Evolutionary conservation across 768 basidiomycete genomes (phyloP).

Genomic region (Termitomyces titanicus): DNA sequence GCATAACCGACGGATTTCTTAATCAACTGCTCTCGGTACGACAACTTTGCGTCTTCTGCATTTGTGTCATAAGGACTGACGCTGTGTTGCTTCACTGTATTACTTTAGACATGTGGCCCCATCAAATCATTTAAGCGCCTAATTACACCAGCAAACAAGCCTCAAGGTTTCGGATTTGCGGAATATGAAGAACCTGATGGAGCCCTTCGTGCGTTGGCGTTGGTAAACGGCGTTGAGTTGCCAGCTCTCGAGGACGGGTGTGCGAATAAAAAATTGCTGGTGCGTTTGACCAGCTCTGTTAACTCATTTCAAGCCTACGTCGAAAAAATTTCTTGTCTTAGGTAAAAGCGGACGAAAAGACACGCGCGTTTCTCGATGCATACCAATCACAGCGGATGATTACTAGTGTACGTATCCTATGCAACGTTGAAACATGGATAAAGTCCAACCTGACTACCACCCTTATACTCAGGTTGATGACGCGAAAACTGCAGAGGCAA

Average conservation of each 20-base stretch:
- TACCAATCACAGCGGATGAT: slow-evolving; percentile 76
- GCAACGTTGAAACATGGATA: not conserved
- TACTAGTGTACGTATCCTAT: slow-evolving; percentile 62
- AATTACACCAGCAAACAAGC: slow-evolving; percentile 88
- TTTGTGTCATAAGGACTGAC: not conserved
- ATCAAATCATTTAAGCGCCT: slow-evolving; percentile 90
- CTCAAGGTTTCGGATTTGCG: slow-evolving; percentile 96
- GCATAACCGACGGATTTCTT: slow-evolving; percentile 80
- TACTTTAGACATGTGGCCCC: slow-evolving; percentile 78
- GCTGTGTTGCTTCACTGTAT: not conserved
- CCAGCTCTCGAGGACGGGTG: slow-evolving; percentile 48
- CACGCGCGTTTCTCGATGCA: slow-evolving; percentile 80
- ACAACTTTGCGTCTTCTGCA: slow-evolving; percentile 9
- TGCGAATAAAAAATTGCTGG: slow-evolving; percentile 55
- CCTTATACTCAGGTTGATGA: slow-evolving; percentile 60
- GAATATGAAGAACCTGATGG: slow-evolving; percentile 93
- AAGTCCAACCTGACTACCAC: not conserved
- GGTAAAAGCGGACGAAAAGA: slow-evolving; percentile 98
- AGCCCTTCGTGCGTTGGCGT: slow-evolving; percentile 66
- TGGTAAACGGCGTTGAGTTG: slow-evolving; percentile 48
- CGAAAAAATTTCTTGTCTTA: slow-evolving; percentile 27
- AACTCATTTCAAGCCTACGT: slow-evolving; percentile 44
- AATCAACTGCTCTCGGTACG: slow-evolving; percentile 75
- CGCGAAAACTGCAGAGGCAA: slow-evolving; percentile 55
- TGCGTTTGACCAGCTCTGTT: slow-evolving; percentile 46